Evolutionary conservation across 176 grass and related monocot species (phyloP).

Genomic region (Bonia amplexicaulis): DNA sequence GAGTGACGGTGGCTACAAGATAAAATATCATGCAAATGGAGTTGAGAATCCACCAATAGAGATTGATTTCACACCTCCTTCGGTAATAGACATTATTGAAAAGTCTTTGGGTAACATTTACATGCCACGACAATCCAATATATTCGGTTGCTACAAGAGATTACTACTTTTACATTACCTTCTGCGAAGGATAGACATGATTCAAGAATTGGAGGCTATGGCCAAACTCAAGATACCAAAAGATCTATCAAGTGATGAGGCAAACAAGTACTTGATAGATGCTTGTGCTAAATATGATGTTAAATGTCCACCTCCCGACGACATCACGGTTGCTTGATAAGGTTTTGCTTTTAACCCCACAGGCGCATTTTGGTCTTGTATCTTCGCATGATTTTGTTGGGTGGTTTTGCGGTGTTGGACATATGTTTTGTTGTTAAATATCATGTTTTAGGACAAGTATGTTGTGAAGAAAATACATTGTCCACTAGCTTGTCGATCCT

Average conservation of each 20-base stretch:
- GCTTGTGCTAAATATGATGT: conserved; percentile 83
- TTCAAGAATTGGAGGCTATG: conserved; percentile 68
- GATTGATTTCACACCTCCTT: conserved; percentile 95
- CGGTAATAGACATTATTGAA: conserved; percentile 25
- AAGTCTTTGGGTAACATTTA: background rate
- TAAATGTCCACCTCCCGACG: conserved; percentile 85
- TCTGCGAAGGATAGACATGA: conserved; percentile 87
- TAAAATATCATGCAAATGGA: conserved; percentile 85
- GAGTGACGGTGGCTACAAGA: conserved; percentile 93
- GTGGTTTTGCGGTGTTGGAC: background rate
- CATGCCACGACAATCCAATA: background rate
- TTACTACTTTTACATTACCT: background rate
- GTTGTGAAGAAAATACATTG: background rate
- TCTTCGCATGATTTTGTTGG: background rate
- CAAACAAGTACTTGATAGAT: conserved; percentile 69
- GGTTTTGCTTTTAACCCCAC: conserved; percentile 47
- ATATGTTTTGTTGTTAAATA: background rate
- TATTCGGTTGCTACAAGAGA: conserved; percentile 3
- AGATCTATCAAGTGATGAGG: conserved; percentile 77
- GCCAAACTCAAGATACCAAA: conserved; percentile 74
- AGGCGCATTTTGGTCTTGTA: background rate
- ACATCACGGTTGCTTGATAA: conserved; percentile 93
- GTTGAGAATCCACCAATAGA: conserved; percentile 80
- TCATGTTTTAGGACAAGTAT: background rate
- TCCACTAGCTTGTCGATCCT: background rate